A percentile compares a stretch with the other conserved stretches of the same genome.
phyloP scores from a whole-genome alignment of 441 rosid species.

The Euphorbia celastroides region DNA sequence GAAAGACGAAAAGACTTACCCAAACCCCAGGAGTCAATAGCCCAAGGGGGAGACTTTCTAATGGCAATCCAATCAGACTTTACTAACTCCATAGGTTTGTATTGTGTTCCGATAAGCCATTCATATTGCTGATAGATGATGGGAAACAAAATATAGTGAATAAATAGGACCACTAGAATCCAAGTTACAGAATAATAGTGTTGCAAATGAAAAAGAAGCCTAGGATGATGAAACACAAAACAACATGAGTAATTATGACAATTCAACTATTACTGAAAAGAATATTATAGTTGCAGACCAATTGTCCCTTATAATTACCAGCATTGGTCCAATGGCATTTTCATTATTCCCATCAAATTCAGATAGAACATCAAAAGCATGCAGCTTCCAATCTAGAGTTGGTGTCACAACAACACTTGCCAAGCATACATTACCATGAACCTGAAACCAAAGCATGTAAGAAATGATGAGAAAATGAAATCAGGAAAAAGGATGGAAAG shows the following conservation, averaged over 20 bases:
- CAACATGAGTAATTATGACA: background rate
- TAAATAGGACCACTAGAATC: background rate
- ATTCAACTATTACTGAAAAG: background rate
- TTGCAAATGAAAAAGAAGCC: background rate
- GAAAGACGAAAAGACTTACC: conserved; percentile 45
- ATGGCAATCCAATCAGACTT: conserved; percentile 92
- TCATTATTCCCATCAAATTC: conserved; percentile 89
- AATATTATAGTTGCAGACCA: background rate
- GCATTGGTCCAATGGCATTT: conserved; percentile 89
- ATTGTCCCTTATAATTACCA: conserved; percentile 57
- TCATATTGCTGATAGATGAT: conserved; percentile 65
- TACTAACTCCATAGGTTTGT: conserved; percentile 85
- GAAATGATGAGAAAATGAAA: conserved; percentile 2
- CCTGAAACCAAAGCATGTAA: conserved; percentile 44
- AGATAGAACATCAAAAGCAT: conserved; percentile 92
- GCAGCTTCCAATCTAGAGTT: conserved; percentile 98
- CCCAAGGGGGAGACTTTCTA: conserved; percentile 97
- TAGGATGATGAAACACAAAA: background rate
- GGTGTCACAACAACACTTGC: conserved; percentile 94
- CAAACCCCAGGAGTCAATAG: conserved; percentile 99
- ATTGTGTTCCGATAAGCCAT: conserved; percentile 90
- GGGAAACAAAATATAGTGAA: conserved; percentile 2
- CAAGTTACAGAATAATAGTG: background rate
- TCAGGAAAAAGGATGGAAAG: background rate
- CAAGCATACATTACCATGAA: conserved; percentile 95